Evolutionary conservation across 208 protist genomes (phyloP), one percentile per base, ranked within the genome.

Genomic region (Acanthamoeba healyi): DNA sequence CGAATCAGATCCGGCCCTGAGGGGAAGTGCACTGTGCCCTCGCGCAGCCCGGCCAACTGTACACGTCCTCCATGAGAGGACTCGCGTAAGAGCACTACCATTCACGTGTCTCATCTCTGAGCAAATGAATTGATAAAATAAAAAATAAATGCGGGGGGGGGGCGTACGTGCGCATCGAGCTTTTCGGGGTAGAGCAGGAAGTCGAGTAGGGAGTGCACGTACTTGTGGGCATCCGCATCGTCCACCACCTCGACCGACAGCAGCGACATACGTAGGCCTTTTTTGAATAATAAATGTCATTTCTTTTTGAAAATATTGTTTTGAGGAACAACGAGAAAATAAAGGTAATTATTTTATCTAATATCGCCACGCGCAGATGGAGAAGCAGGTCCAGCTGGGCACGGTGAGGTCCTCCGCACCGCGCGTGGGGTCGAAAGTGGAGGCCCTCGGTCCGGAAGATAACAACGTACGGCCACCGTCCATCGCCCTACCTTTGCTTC

Each of bases 181-280:
- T 89, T 89, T 40, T 89, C 49, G 10, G 51, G 81, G n/a, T 67
- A 58, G 49, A 89, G 44, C 2, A 89, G 32, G 81, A 89, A 89
- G 32, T 89, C 81, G 5, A 89, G 81, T 14, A 89, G 44, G 17
- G 81, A 89, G 51, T 89, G 81, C n/a, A 65, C 81, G 24, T 89
- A 89, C n/a, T 67, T 58, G 81, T 89, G 81, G 7, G 81, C 12
- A 1, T 89, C 81, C 49, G 32, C 54, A 42, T 89, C 81, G 51
- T 89, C 81, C 81, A 89, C 81, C 26, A 89, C 81, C 51, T 89
- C 81, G 1, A 89, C 54, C 5, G 42, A 38, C 14, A 89, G 81
- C 49, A 89, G 24, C 34, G 72, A 82, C 72, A 82, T 82, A 12
- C 65, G n/a, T 29, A 40, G n/a, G 15, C n/a, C 36, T 38, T n/a